phyloP scores from a whole-genome alignment of 73 alveolate species.

The Paraurostyla sp. region DNA sequence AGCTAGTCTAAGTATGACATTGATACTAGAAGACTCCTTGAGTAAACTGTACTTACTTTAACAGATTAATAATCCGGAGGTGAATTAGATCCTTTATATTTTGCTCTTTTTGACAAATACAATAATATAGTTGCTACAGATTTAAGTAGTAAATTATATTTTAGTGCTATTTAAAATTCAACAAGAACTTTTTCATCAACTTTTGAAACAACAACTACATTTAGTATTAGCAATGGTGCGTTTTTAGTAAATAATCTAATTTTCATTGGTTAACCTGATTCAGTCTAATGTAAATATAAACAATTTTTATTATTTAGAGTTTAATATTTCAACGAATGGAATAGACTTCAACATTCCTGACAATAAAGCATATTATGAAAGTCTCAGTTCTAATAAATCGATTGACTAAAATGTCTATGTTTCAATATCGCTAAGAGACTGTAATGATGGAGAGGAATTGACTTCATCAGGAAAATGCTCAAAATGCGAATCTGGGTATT shows the following conservation, averaged over 20 bases:
- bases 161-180: background rate
- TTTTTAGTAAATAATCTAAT: background rate
- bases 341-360: slow-evolving; percentile 17
- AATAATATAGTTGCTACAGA: background rate
- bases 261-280: background rate
- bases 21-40: background rate
- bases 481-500: background rate
- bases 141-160: background rate
- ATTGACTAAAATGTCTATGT: background rate
- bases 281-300: background rate
- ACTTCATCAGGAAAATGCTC: slow-evolving; percentile 11
- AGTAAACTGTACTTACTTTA: background rate
- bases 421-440: background rate
- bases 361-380: background rate
- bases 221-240: background rate
- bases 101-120: slow-evolving; percentile 36
- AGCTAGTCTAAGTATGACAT: background rate
- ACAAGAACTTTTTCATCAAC: background rate
- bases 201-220: background rate
- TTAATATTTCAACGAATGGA: slow-evolving; percentile 22
- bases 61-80: background rate
- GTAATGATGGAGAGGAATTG: slow-evolving; percentile 14
- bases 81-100: background rate
- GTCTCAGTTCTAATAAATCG: background rate
- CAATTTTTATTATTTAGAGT: background rate